These are phyloP conservation scores for Curvularia lunata DNA, from an alignment of 2,329 filamentous ascomycete species.

Conservation along the genomic window DNA sequence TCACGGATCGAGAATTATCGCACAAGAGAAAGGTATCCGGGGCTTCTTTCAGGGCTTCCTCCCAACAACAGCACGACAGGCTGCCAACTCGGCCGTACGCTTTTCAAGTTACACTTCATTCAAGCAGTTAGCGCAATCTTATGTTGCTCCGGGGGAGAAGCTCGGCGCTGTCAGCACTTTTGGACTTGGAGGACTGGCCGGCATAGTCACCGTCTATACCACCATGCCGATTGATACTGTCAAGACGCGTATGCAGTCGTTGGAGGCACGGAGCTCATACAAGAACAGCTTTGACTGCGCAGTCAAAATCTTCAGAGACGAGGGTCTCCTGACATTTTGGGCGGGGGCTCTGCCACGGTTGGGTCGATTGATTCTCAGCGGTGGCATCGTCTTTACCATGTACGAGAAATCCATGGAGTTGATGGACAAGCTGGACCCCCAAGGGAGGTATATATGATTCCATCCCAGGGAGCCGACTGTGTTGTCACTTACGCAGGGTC, in stretches of 20 bases:
- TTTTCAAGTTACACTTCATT: constrained; percentile 91
- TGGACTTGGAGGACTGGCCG: constrained; percentile 85
- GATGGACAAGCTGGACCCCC: constrained; percentile 79
- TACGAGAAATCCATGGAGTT: constrained; percentile 95
- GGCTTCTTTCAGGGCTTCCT: constrained; percentile 98
- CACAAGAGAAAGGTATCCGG: constrained; percentile 81
- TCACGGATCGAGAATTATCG: constrained; percentile 86
- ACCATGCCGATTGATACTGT: constrained; percentile 84
- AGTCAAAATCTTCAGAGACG: constrained; percentile 81
- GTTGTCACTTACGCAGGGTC: not conserved
- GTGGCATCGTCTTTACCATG: constrained; percentile 97
- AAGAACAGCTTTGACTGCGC: constrained; percentile 89
- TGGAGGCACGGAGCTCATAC: constrained; percentile 80
- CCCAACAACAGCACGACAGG: constrained; percentile 91
- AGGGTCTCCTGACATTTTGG: constrained; percentile 91
- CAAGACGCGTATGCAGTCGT: constrained; percentile 97
- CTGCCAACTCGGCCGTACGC: constrained; percentile 89
- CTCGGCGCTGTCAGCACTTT: constrained; percentile 88
- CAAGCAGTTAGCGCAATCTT: constrained; percentile 89
- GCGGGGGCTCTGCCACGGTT: constrained; percentile 87
- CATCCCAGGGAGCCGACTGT: not conserved
- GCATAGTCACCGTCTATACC: constrained; percentile 82
- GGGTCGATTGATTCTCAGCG: constrained; percentile 84
- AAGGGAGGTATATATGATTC: constrained; percentile 76
- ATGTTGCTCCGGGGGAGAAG: constrained; percentile 93